Evolutionary conservation across 768 basidiomycete species (phyloP), one percentile per base, ranked within the genome.

Genomic region (Tulasnella calospora): DNA sequence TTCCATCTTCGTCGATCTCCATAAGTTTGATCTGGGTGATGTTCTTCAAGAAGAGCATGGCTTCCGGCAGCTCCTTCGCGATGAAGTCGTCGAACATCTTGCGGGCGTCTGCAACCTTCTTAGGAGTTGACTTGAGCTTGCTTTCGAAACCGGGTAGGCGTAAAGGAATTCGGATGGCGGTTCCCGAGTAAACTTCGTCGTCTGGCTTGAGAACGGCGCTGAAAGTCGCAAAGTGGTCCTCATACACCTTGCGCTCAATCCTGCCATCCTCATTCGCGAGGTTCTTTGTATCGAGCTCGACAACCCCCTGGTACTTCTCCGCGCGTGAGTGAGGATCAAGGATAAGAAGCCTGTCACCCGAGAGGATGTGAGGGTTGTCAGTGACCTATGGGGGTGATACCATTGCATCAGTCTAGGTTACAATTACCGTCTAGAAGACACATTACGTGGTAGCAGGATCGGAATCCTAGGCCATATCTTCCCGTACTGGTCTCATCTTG

Each of bases 151-250:
- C 73, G 7, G 78, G 69, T 15, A 81, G 81, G 15, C 89, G 85
- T 15, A 89, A 81, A 0, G 89, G 88, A n/a, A 89, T 85, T 1
- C 89, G 85, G 46, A 89, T 85, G 71, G 87, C 81, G 0, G 89
- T 85, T 0, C 88, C 88, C 33, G 36, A 46, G 6, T 80, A 87
- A 3, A 55, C n/a, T 2, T 57, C 19, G 35, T 57, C 73, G 17
- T 74, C 41, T 8, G 33, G 41, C 8, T 19, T 6, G 41, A 46
- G 41, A 27, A 74, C 51, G 21, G 73, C 38, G 7, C n/a, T 27
- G 51, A 57, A 74, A 10, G 44, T 46, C 41, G 73, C 73, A 40
- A 74, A 74, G 40, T 74, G 51, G 35, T 74, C 44, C 21, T n/a
- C 19, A 33, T 47, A 74, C 2, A 9, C 35, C 13, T 27, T 9